Evolutionary conservation across 148 eudicot genomes (phyloP).

Genomic region (Silene conica): DNA sequence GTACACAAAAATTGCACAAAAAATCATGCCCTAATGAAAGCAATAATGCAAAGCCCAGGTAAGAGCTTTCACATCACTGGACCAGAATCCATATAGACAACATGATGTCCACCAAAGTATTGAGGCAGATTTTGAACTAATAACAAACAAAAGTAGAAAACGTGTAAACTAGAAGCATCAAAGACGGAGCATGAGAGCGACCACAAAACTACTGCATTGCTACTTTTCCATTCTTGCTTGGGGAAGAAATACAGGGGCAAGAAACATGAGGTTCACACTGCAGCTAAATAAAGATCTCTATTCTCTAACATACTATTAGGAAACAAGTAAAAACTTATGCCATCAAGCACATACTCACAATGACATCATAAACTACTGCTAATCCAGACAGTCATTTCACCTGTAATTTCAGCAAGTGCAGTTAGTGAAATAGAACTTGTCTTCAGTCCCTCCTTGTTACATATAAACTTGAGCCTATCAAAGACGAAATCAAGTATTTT

Average conservation of each 20-base stretch:
- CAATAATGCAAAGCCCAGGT: slow-evolving; percentile 2
- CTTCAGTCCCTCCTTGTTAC: slow-evolving; percentile 80
- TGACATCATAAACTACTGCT: background rate
- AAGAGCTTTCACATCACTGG: background rate
- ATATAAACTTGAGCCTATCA: slow-evolving; percentile 81
- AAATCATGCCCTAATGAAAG: background rate
- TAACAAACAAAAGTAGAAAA: background rate
- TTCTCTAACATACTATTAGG: slow-evolving; percentile 6
- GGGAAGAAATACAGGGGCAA: background rate
- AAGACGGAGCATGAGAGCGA: background rate
- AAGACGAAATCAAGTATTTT: slow-evolving; percentile 14
- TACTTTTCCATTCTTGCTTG: background rate
- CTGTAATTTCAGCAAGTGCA: slow-evolving; percentile 83
- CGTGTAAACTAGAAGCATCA: slow-evolving; percentile 3
- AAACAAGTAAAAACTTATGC: background rate
- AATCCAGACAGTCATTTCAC: slow-evolving; percentile 33
- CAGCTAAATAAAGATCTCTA: background rate
- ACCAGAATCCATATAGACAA: slow-evolving; percentile 9
- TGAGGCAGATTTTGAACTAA: background rate
- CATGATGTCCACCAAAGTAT: background rate
- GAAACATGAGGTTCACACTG: slow-evolving; percentile 3
- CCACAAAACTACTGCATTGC: slow-evolving; percentile 5
- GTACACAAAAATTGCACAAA: background rate
- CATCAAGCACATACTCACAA: slow-evolving; percentile 7
- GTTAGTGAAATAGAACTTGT: slow-evolving; percentile 75